These are phyloP conservation scores for Globisporangium canariense DNA, from an alignment of 352 stramenopile species.

Conservation along the genomic window DNA sequence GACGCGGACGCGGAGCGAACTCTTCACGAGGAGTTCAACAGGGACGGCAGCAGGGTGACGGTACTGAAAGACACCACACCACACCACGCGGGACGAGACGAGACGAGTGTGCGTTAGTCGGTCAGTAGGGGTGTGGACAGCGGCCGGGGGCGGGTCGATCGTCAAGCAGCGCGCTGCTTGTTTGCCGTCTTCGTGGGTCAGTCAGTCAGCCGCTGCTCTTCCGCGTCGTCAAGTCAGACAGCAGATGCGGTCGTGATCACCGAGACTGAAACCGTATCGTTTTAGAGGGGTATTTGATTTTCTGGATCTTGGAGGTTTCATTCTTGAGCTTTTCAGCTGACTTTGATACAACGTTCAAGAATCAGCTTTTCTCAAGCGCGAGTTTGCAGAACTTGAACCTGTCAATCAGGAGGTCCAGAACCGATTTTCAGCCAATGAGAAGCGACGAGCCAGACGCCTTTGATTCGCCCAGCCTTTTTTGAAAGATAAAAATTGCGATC, in stretches of 20 bases:
- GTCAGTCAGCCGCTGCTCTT: neutral
- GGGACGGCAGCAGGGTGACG: neutral
- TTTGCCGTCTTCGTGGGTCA: neutral
- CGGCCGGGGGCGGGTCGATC: neutral
- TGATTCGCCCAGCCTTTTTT: constrained; percentile 4
- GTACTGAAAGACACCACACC: neutral
- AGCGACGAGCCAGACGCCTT: neutral
- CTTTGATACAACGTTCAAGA: too few species aligned
- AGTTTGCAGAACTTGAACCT: neutral
- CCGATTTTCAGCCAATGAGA: constrained; percentile 12
- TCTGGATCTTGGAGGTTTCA: too few species aligned
- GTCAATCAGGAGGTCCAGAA: neutral
- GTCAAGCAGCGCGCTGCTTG: neutral
- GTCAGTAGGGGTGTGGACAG: neutral
- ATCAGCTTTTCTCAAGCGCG: too few species aligned
- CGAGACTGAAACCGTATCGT: neutral
- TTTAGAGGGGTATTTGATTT: too few species aligned
- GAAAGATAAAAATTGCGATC: neutral
- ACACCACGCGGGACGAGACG: too few species aligned
- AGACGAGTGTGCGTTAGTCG: neutral
- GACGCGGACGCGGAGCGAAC: neutral
- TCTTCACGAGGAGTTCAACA: neutral
- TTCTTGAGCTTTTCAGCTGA: too few species aligned
- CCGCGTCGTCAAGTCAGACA: constrained; percentile 7
- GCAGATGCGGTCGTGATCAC: neutral